Evolutionary conservation across 75 land plant species (phyloP), one percentile per base, ranked within the genome.

Genomic region (Larix kaempferi): DNA sequence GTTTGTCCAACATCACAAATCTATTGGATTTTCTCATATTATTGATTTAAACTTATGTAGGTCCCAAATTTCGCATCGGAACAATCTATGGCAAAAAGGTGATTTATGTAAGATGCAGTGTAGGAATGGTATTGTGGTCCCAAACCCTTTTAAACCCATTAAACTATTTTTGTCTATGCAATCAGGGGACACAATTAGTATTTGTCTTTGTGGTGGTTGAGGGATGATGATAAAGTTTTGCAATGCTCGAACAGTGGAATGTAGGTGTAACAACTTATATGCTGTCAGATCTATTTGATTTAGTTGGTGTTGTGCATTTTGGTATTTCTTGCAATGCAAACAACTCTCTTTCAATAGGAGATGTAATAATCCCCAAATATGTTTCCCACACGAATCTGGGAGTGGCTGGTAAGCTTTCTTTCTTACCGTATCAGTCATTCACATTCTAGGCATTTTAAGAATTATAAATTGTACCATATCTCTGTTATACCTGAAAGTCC

Each of bases 321-420:
- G 87, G 87, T 0, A 85, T 85, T 82, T 84, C 84, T 82, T 84
- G 87, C 6, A 82, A 74, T 77, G 56, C 77, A 44, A 75, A 82
- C 41, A 27, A 69, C 56, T 61, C 84, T 16, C 84, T 74, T 56
- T 79, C 55, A 35, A 76, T 82, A 19, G 87, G 81, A 57, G 84
- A 81, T 78, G 77, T 85, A 8, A 71, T 65, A 21, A 62, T 85
- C n/a, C 81, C 81, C 17, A 67, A 76, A 54, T 71, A 76, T 56
- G 25, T 80, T 61, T 84, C 76, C 56, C 66, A 82, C 66, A 78
- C 84, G 78, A 75, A 13, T 79, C 1, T 79, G 84, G 86, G 78
- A 85, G 25, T 81, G 83, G 83, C n/a, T n/a, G n/a, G n/a, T n/a
- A n/a, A n/a, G n/a, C n/a, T n/a, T n/a, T n/a, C n/a, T n/a, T n/a